These are phyloP conservation scores for Peterozyma xylosa DNA, from an alignment of 805 yeast species.

Conservation along the genomic window DNA sequence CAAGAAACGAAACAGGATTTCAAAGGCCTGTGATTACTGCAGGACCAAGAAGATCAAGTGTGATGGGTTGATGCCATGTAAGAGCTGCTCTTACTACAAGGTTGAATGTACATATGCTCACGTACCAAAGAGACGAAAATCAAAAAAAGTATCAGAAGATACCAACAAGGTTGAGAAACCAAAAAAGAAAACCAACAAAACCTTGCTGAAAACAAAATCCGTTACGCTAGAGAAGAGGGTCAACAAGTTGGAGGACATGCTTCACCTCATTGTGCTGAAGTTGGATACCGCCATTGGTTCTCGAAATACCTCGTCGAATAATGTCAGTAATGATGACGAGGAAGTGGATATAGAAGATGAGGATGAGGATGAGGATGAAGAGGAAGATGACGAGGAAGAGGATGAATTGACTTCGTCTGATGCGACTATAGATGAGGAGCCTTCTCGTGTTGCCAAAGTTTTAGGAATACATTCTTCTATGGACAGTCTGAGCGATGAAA, in stretches of 20 bases:
- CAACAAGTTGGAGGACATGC: background rate
- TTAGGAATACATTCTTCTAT: background rate
- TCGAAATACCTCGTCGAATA: no score
- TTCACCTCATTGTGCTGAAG: background rate
- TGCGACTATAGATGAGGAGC: background rate
- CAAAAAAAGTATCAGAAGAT: background rate
- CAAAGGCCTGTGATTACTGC: constrained; percentile 44
- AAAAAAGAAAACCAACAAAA: background rate
- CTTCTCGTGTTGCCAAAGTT: background rate
- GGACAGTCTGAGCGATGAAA: constrained; percentile 1
- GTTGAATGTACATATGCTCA: constrained; percentile 27
- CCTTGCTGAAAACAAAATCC: background rate
- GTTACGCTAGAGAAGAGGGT: background rate
- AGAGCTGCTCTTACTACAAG: constrained; percentile 27
- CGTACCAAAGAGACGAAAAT: constrained; percentile 20
- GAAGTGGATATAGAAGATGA: background rate
- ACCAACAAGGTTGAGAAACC: background rate
- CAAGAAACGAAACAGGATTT: constrained; percentile 17
- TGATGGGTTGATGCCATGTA: constrained; percentile 37
- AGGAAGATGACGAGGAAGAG: background rate
- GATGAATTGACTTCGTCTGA: background rate
- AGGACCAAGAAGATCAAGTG: constrained; percentile 43
- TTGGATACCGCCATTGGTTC: no score
- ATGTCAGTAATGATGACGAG: background rate
- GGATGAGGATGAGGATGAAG: constrained; percentile 3